Conservation (phyloP, 1,284 basidiomycete genomes). For the Pholiota adiposa region DNA sequence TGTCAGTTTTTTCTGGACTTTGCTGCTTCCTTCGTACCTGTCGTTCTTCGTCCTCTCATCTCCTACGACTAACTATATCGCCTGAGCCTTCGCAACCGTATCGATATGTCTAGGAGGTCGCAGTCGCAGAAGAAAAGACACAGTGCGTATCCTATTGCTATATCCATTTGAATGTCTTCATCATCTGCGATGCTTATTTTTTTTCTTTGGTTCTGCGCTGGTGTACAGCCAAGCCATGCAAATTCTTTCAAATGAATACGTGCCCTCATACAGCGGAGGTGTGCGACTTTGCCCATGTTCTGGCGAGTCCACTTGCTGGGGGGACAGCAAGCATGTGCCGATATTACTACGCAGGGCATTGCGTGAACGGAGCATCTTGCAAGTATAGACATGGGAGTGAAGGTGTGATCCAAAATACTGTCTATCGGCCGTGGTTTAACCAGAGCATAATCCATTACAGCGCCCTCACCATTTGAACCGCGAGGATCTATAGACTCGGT, state of each 20-base stretch:
- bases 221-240: conserved; percentile 48
- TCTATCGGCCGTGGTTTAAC: not conserved
- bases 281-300: conserved; percentile 50
- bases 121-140: conserved; percentile 46
- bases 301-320: conserved; percentile 28
- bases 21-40: not conserved
- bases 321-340: conserved; percentile 33
- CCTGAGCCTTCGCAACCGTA: not conserved
- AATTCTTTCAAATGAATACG: conserved; percentile 44
- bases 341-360: conserved; percentile 42
- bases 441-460: not conserved
- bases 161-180: not conserved
- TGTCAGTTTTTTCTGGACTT: conserved; percentile 7
- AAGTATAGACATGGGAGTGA: conserved; percentile 38
- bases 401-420: conserved; percentile 16
- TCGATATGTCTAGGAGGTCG: conserved; percentile 28
- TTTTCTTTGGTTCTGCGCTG: conserved; percentile 3
- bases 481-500: conserved; percentile 14
- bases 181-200: not conserved
- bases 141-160: conserved; percentile 34
- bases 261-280: conserved; percentile 46
- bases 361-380: conserved; percentile 42
- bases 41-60: not conserved
- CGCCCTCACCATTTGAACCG: conserved; percentile 2
- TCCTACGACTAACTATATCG: not conserved